A percentile compares a stretch with the other conserved stretches of the same genome.
These are phyloP conservation scores for Neopestalotiopsis rosae DNA, from an alignment of 2,329 filamentous ascomycete genomes.

Conservation along the genomic window DNA sequence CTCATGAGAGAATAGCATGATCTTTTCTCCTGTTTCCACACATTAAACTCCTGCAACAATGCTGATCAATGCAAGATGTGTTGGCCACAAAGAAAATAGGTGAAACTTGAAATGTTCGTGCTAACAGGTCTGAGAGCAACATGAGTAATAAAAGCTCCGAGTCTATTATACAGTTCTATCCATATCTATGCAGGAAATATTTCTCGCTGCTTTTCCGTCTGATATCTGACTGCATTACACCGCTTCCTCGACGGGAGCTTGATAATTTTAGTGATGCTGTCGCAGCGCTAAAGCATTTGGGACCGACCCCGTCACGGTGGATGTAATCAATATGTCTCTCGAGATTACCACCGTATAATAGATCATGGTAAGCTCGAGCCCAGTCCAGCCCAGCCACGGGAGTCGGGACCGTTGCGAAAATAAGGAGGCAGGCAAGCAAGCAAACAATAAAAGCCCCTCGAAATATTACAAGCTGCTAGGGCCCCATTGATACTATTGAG, in stretches of 20 bases:
- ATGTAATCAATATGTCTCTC: neutral
- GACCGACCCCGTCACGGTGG: neutral
- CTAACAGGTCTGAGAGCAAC: neutral
- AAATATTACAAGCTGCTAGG: too few species aligned
- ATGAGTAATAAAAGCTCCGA: neutral
- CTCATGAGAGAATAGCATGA: constrained; percentile 1
- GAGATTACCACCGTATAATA: neutral
- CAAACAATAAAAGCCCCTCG: too few species aligned
- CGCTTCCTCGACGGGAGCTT: neutral
- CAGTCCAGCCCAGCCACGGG: too few species aligned
- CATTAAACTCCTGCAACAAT: neutral
- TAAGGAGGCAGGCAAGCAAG: too few species aligned
- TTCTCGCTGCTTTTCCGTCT: neutral
- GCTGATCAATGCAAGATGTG: neutral
- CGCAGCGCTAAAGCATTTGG: neutral
- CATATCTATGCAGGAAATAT: neutral
- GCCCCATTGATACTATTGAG: too few species aligned
- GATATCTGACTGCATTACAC: neutral
- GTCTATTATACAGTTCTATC: neutral
- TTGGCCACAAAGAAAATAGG: neutral
- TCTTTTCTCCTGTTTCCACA: neutral
- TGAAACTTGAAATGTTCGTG: neutral
- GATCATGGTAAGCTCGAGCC: neutral
- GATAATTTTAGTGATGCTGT: neutral
- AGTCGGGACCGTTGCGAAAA: too few species aligned